These are phyloP conservation scores for Gynandropsis gynandra DNA, from an alignment of 345 rosid species.

Conservation along the genomic window DNA sequence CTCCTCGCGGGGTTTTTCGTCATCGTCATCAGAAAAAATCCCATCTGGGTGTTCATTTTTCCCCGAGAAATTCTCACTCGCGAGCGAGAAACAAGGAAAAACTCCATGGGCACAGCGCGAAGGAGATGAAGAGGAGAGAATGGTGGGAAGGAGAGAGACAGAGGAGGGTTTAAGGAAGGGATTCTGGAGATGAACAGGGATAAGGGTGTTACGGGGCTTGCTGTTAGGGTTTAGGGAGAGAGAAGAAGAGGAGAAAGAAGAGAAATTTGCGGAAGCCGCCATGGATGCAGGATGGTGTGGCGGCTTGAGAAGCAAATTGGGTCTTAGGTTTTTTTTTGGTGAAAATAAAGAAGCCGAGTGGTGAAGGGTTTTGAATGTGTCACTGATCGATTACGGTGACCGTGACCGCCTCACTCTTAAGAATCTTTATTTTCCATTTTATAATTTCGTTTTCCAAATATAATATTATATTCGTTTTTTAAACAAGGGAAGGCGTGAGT, in stretches of 20 bases:
- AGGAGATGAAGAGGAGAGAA: constrained; percentile 20
- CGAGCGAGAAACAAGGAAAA: constrained; percentile 42
- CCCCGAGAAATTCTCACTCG: constrained; percentile 23
- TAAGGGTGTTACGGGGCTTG: constrained; percentile 12
- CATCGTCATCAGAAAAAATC: constrained; percentile 22
- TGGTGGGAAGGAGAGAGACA: constrained; percentile 26
- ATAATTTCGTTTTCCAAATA: too few species aligned
- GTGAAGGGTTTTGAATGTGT: constrained; percentile 10
- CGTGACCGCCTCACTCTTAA: not conserved
- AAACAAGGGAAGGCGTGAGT: too few species aligned
- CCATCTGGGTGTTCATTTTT: constrained; percentile 19
- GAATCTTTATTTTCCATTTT: too few species aligned
- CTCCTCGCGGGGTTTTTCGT: constrained; percentile 92
- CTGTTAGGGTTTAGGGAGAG: constrained; percentile 23
- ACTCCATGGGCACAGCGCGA: constrained; percentile 15
- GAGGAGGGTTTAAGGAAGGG: constrained; percentile 38
- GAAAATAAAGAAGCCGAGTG: constrained; percentile 3
- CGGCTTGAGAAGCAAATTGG: constrained; percentile 1
- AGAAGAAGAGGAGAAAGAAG: constrained; percentile 29
- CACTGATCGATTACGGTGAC: not conserved
- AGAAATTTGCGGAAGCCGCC: too few species aligned
- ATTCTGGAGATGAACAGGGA: constrained; percentile 26
- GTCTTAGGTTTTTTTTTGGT: constrained; percentile 11
- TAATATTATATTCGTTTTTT: too few species aligned
- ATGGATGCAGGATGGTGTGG: constrained; percentile 22